Conservation (phyloP, 83 land plant species). For the Picea engelmannii region DNA sequence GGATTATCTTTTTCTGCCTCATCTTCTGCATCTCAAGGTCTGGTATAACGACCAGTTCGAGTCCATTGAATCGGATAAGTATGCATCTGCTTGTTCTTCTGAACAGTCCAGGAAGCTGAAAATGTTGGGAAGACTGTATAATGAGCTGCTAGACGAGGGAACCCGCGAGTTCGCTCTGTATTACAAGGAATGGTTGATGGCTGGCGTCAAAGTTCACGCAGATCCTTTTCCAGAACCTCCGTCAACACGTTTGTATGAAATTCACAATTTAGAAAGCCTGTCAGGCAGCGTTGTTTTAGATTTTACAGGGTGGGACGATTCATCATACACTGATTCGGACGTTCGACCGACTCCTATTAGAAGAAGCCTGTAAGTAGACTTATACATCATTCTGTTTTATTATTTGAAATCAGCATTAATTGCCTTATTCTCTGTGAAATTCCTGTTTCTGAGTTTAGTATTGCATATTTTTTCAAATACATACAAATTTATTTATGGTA, state of each 20-base stretch:
- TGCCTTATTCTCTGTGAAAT: no score
- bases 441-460: no score
- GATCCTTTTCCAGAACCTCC: constrained; percentile 20
- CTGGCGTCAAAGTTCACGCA: constrained; percentile 30
- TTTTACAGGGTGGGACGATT: not conserved
- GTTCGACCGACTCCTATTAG: not conserved
- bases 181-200: constrained; percentile 62
- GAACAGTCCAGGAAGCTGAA: constrained; percentile 26
- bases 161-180: constrained; percentile 50
- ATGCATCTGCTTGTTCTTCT: not conserved
- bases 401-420: not conserved
- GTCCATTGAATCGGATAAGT: constrained; percentile 11
- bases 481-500: no score
- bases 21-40: constrained; percentile 47
- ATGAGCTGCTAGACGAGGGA: constrained; percentile 34
- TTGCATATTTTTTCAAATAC: no score
- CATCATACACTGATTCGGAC: not conserved
- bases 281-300: not conserved
- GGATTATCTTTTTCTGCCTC: constrained; percentile 59
- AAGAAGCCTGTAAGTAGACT: constrained; percentile 7
- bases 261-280: not conserved
- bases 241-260: not conserved
- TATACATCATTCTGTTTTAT: not conserved
- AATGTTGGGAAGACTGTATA: constrained; percentile 39
- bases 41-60: constrained; percentile 59